Conservation (phyloP, 768 basidiomycete species). For the Austroboletus eburneus region DNA sequence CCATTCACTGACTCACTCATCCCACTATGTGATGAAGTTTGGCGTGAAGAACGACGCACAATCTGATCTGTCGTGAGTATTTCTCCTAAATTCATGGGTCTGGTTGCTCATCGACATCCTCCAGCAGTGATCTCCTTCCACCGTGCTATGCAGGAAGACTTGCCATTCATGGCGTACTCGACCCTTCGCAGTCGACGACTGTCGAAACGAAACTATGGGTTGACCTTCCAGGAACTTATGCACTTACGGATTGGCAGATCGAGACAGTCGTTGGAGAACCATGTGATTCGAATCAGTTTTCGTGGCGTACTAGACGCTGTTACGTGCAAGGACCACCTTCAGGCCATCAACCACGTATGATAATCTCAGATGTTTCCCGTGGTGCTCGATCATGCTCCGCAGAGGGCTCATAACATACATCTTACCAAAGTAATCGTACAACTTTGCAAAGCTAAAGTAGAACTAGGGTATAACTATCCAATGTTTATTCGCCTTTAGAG, state of each 20-base stretch:
- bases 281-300: constrained; percentile 2
- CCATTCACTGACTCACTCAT: constrained; percentile 59
- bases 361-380: constrained; percentile 23
- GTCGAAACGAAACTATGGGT: constrained; percentile 57
- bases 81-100: not conserved
- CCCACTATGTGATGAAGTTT: constrained; percentile 56
- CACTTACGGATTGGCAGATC: constrained; percentile 62
- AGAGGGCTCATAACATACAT: constrained; percentile 12
- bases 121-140: constrained; percentile 39
- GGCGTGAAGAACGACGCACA: constrained; percentile 21
- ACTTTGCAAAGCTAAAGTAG: not conserved
- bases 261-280: constrained; percentile 59
- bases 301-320: constrained; percentile 36
- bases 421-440: constrained; percentile 4
- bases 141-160: constrained; percentile 65
- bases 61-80: constrained; percentile 21
- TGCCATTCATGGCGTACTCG: constrained; percentile 56
- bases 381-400: constrained; percentile 5
- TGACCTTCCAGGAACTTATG: constrained; percentile 59
- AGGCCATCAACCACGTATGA: constrained; percentile 31
- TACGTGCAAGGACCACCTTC: constrained; percentile 37
- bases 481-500: constrained; percentile 15
- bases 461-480: constrained; percentile 15
- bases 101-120: constrained; percentile 11
- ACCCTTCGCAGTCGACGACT: constrained; percentile 42